phyloP scores from a whole-genome alignment of 805 yeast genomes.

The Starmerella riodocensis region DNA sequence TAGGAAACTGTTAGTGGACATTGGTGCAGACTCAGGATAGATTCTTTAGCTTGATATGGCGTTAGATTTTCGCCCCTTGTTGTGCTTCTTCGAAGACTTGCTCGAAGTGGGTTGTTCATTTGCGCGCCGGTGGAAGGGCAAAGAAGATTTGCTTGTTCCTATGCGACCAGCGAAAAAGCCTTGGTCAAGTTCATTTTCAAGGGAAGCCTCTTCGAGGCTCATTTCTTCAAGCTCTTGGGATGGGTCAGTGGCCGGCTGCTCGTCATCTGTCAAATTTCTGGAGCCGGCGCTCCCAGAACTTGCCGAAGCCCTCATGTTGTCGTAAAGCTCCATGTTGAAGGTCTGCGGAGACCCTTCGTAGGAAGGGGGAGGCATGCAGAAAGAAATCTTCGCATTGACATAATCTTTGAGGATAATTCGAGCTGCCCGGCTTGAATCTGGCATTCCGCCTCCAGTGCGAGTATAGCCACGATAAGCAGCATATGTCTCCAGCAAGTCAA shows the following conservation, averaged over 20 bases:
- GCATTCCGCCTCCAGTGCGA: constrained; percentile 86
- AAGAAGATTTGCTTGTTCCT: constrained; percentile 47
- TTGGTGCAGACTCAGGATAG: no score
- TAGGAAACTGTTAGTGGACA: no score
- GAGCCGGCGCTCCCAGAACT: no score
- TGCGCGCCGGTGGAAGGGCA: constrained; percentile 55
- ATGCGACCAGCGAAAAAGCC: constrained; percentile 67
- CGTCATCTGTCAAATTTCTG: no score
- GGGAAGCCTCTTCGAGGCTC: constrained; percentile 27
- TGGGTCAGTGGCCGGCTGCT: no score
- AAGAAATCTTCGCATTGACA: constrained; percentile 79
- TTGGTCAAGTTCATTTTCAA: constrained; percentile 70
- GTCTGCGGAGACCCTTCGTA: constrained; percentile 41
- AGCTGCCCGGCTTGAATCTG: constrained; percentile 91
- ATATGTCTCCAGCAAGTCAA: constrained; percentile 78
- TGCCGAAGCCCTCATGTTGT: no score
- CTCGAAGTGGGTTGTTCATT: constrained; percentile 10
- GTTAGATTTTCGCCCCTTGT: constrained; percentile 43
- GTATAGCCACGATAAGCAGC: constrained; percentile 94
- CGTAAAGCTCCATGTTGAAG: constrained; percentile 40
- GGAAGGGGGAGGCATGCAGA: constrained; percentile 78
- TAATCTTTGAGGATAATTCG: constrained; percentile 87
- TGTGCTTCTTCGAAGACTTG: constrained; percentile 41
- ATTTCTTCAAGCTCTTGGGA: constrained; percentile 37
- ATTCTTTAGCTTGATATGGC: no score